Evolutionary conservation across 2,329 filamentous ascomycete genomes (phyloP).

Genomic region (Cryphonectria radicalis): DNA sequence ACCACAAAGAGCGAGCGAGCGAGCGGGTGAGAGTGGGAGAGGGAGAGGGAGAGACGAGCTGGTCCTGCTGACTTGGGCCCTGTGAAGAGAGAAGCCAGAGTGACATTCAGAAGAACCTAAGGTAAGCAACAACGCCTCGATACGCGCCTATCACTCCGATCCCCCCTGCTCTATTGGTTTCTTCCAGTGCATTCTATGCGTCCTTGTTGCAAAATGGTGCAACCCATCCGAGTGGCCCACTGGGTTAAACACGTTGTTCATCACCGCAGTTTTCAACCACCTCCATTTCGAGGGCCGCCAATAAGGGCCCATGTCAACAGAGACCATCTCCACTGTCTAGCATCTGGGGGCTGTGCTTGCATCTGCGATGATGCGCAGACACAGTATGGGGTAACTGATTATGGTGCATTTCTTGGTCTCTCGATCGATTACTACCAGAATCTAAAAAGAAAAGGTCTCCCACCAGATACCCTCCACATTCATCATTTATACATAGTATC

Average conservation of each 20-base stretch:
- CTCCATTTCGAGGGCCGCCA: slow-evolving; percentile 26
- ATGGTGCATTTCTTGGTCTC: too few species aligned
- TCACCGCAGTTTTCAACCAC: slow-evolving; percentile 30
- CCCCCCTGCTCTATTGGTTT: slow-evolving; percentile 23
- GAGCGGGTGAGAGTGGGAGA: not conserved
- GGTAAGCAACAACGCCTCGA: not conserved
- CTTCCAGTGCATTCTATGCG: slow-evolving; percentile 28
- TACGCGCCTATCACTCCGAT: slow-evolving; percentile 8
- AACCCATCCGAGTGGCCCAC: slow-evolving; percentile 25
- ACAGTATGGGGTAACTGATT: not conserved
- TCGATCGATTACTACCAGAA: not conserved
- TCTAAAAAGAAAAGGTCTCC: not conserved
- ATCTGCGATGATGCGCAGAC: not conserved
- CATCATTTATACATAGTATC: not conserved
- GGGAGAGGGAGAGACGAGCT: not conserved
- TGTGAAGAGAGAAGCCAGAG: slow-evolving; percentile 1
- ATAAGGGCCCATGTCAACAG: slow-evolving; percentile 21
- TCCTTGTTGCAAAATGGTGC: slow-evolving; percentile 13
- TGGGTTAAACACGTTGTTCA: slow-evolving; percentile 26
- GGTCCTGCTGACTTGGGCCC: not conserved
- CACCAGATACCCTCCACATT: not conserved
- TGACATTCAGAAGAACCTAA: not conserved
- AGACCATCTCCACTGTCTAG: slow-evolving; percentile 16
- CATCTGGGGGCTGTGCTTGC: slow-evolving; percentile 11
- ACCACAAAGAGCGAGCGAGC: not conserved